Base-by-base conservation (phyloP, 140 eudicot genomes). In the Oenanthe javanica region DNA sequence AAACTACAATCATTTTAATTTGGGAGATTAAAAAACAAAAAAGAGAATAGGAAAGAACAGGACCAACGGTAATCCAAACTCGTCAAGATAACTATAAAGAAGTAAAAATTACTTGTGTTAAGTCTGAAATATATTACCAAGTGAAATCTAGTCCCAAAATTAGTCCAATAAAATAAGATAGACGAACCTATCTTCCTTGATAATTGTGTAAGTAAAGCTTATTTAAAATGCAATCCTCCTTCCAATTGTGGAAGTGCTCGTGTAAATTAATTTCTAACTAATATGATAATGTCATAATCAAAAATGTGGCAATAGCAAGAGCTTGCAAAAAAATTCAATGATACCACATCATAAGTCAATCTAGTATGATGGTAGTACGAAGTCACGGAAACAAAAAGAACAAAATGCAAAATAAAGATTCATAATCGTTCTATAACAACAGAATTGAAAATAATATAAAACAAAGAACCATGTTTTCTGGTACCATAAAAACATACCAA, bases 401-500 rank as follows among this genome's bases (percentile, higher is more conserved):
- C 36, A 72, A 42, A 72, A 8, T 16, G 76, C 52, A 72, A 9
- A 38, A 70, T 47, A 70, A 70, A 70, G 21, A 31, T 70, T 15
- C 75, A 70, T 14, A 70, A 18, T 38, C 21, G 6, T 40, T 16
- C n/a, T 13, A 14, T 38, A 31, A 31, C 36, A 38, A 72, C 71
- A 63, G 15, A 1, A 63, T 7, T 0, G 36, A 63, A 31, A 6
- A 23, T 31, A 69, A 69, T 31, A 31, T 31, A 31, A 31, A 31
- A 31, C 14, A 72, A 18, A 40, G 21, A 72, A 8, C 10, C n/a
- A 18, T 72, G 46, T 21, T 42, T 69, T 42, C 25, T 42, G 42
- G 47, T 42, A 75, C 45, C 70, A 63, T 23, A 9, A 10, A 45
- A 40, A 72, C 89, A 15, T 92, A 92, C 96, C 97, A 59, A 94